Conservation (phyloP, 306 rosid genomes). For the Datisca glomerata region DNA sequence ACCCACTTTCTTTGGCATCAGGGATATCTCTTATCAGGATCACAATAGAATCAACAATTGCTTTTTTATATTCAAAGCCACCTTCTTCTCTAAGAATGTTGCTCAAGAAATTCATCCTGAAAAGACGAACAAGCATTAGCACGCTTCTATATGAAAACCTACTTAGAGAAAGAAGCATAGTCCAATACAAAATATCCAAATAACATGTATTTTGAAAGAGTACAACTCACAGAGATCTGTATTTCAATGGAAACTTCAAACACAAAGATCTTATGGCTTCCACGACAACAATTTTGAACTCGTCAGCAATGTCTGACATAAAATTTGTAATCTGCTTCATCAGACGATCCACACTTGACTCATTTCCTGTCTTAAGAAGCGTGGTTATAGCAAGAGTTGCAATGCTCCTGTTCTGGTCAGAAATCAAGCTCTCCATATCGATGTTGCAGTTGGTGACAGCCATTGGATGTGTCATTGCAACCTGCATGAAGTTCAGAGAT, state of each 20-base stretch:
- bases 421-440: conserved; percentile 93
- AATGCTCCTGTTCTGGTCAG: conserved; percentile 96
- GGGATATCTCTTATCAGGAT: conserved; percentile 93
- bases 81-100: conserved; percentile 99
- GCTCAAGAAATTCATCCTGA: conserved; percentile 96
- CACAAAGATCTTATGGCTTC: conserved; percentile 96
- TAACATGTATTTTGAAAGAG: conserved; percentile 8
- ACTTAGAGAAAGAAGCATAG: neutral
- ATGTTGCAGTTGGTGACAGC: conserved; percentile 98
- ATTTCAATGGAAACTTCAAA: conserved; percentile 89
- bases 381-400: conserved; percentile 99
- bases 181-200: too few species aligned
- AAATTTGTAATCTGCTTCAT: conserved; percentile 98
- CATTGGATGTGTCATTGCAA: conserved; percentile 99
- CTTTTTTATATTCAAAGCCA: conserved; percentile 96
- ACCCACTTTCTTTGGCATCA: conserved; percentile 89
- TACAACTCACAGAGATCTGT: conserved; percentile 78
- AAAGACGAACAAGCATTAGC: conserved; percentile 4
- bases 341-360: conserved; percentile 92
- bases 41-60: conserved; percentile 95
- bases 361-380: conserved; percentile 95
- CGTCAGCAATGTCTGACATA: conserved; percentile 98
- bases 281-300: conserved; percentile 93
- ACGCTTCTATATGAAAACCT: neutral
- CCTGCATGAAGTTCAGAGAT: conserved; percentile 36